Evolutionary conservation across 768 basidiomycete species (phyloP).

Genomic region (Galerina sulciceps): DNA sequence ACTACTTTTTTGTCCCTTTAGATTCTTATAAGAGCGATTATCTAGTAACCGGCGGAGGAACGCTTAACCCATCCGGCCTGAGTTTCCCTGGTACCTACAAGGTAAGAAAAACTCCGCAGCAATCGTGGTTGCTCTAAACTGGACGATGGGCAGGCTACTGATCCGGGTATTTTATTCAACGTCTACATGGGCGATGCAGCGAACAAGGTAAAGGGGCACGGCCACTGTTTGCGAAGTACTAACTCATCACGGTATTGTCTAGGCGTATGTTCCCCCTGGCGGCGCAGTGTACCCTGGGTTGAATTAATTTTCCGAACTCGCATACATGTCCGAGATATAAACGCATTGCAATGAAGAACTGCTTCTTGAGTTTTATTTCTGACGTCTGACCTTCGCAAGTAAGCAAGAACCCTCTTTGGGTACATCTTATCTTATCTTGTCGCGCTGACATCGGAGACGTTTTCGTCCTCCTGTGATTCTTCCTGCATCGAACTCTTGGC

Average conservation of each 20-base stretch:
- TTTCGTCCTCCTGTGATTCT: too few relatives aligned
- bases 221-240: not conserved
- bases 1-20: not conserved
- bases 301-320: slow-evolving; percentile 9
- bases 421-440: too few relatives aligned
- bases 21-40: not conserved
- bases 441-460: too few relatives aligned
- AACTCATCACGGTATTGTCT: not conserved
- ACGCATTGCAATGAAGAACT: too few relatives aligned
- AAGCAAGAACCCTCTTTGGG: too few relatives aligned
- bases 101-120: slow-evolving; percentile 21
- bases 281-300: slow-evolving; percentile 37
- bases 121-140: not conserved
- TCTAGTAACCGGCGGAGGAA: slow-evolving; percentile 38
- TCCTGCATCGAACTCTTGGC: too few relatives aligned
- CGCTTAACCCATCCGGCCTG: slow-evolving; percentile 38
- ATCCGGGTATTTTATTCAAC: slow-evolving; percentile 40
- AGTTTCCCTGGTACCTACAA: slow-evolving; percentile 42
- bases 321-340: too few relatives aligned
- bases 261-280: slow-evolving; percentile 37
- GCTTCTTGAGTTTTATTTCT: too few relatives aligned
- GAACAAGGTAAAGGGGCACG: slow-evolving; percentile 26
- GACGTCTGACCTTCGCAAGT: too few relatives aligned
- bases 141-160: slow-evolving; percentile 28
- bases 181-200: slow-evolving; percentile 39